phyloP scores from a whole-genome alignment of 2,329 filamentous ascomycete species.

The Alternaria burnsii region DNA sequence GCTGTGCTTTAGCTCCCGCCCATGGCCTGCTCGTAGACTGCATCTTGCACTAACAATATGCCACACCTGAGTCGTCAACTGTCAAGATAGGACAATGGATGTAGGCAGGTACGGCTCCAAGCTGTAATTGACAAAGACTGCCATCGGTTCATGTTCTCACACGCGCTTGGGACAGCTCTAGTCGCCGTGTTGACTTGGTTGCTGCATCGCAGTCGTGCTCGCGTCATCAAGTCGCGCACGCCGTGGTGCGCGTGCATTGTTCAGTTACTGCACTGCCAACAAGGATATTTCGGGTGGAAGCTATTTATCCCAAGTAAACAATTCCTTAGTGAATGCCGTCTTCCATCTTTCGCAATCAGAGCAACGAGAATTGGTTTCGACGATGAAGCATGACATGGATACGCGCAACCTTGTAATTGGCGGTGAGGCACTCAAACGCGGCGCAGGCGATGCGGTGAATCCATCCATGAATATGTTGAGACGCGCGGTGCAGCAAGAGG shows the following conservation, averaged over 20 bases:
- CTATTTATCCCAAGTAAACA: too few relatives aligned
- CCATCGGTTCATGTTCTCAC: too few relatives aligned
- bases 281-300: not conserved
- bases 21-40: constrained; percentile 13
- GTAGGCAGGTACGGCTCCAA: constrained; percentile 2
- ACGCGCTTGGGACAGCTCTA: not conserved
- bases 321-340: not conserved
- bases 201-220: constrained; percentile 2
- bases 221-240: constrained; percentile 1
- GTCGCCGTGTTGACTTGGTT: not conserved
- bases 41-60: constrained; percentile 7
- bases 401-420: constrained; percentile 20
- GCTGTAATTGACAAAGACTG: not conserved
- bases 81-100: not conserved
- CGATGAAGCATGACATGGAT: constrained; percentile 2
- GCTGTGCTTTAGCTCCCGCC: constrained; percentile 28
- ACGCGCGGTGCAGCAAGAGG: constrained; percentile 17
- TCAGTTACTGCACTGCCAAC: not conserved
- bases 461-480: constrained; percentile 19
- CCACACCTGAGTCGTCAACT: not conserved
- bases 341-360: not conserved
- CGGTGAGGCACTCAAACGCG: constrained; percentile 26
- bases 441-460: constrained; percentile 20
- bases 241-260: too few relatives aligned
- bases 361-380: not conserved